phyloP scores from a whole-genome alignment of 345 rosid genomes.

The Pistacia integerrima region DNA sequence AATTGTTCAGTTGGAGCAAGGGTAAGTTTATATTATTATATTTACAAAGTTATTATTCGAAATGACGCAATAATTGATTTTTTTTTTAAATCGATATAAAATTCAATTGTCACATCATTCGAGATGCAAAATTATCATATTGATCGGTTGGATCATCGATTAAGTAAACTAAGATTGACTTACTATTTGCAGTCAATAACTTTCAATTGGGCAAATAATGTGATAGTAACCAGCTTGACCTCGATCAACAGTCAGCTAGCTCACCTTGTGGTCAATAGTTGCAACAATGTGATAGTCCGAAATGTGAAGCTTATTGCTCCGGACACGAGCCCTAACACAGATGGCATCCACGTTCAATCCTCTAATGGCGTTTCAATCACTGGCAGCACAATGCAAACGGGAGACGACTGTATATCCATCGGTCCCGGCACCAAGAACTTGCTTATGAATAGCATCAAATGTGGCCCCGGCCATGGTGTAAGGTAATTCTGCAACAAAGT shows the following conservation, averaged over 20 bases:
- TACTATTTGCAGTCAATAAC: not conserved
- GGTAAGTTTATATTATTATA: not conserved
- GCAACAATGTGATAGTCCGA: conserved; percentile 42
- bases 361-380: conserved; percentile 42
- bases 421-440: conserved; percentile 56
- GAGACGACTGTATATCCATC: conserved; percentile 64
- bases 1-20: conserved; percentile 14
- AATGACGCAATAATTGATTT: too few relatives aligned
- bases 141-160: not conserved
- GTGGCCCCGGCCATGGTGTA: conserved; percentile 77
- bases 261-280: conserved; percentile 49
- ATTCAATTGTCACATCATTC: too few relatives aligned
- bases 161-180: not conserved
- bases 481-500: conserved; percentile 26
- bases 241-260: conserved; percentile 58
- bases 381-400: conserved; percentile 46
- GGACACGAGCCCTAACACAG: conserved; percentile 57
- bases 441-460: conserved; percentile 46
- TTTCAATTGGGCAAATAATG: conserved; percentile 36
- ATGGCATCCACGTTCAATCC: conserved; percentile 56
- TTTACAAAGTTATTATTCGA: too few relatives aligned
- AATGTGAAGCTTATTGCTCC: conserved; percentile 44
- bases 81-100: too few relatives aligned
- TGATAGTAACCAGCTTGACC: conserved; percentile 43
- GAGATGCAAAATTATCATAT: too few relatives aligned